Evolutionary conservation across 1,284 basidiomycete genomes (phyloP).

Genomic region (Boletus mariae): DNA sequence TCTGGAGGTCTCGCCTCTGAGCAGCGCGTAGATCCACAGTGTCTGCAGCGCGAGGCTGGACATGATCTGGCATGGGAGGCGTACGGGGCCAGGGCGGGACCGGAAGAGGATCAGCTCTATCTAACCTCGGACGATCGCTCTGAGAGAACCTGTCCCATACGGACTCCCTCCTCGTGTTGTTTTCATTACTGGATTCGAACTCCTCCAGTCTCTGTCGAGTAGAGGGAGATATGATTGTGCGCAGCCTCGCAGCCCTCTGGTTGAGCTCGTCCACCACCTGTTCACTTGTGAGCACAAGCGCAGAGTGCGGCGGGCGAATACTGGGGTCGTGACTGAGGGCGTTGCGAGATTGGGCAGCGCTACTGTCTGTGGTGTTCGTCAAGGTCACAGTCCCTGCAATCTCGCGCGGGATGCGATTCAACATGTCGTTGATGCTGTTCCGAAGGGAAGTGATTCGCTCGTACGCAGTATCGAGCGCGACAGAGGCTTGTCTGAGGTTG

Average conservation of each 20-base stretch:
- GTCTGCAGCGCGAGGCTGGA: slow-evolving; percentile 22
- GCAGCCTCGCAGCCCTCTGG: slow-evolving; percentile 24
- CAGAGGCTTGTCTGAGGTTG: slow-evolving; percentile 45
- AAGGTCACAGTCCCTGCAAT: slow-evolving; percentile 5
- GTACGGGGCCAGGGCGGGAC: slow-evolving; percentile 22
- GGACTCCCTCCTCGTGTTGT: slow-evolving; percentile 17
- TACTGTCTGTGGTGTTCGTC: slow-evolving; percentile 5
- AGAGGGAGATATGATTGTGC: slow-evolving; percentile 28
- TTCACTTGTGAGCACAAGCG: slow-evolving; percentile 32
- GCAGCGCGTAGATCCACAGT: slow-evolving; percentile 10
- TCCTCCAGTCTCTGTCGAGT: slow-evolving; percentile 33
- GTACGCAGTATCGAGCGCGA: slow-evolving; percentile 48
- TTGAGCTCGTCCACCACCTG: slow-evolving; percentile 28
- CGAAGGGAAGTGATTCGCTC: slow-evolving; percentile 50
- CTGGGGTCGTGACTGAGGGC: slow-evolving; percentile 17
- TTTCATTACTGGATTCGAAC: slow-evolving; percentile 23
- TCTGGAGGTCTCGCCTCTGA: slow-evolving; percentile 20
- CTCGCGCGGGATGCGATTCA: slow-evolving; percentile 33
- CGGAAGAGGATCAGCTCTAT: slow-evolving; percentile 13
- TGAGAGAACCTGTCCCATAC: slow-evolving; percentile 22
- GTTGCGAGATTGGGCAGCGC: slow-evolving; percentile 10
- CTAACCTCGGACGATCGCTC: slow-evolving; percentile 10
- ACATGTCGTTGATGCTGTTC: slow-evolving; percentile 39
- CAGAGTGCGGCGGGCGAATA: slow-evolving; percentile 35
- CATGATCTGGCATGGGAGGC: slow-evolving; percentile 30